Percentiles rank a stretch among this genome's conserved stretches.
Conservation (phyloP, 2,329 filamentous ascomycete genomes). For the Fusarium musae region DNA sequence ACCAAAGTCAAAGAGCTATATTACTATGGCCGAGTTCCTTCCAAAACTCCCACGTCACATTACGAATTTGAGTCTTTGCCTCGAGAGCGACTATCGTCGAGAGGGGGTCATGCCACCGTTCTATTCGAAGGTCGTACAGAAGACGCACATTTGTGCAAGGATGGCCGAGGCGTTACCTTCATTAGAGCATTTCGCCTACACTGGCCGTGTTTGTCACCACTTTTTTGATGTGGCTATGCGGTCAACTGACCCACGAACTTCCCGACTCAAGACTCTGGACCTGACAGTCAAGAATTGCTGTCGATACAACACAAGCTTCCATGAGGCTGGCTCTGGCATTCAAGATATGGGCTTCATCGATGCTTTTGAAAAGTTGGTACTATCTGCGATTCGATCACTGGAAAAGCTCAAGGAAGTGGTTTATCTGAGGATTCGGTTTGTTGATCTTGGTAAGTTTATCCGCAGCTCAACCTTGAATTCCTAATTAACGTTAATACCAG, state of each 20-base stretch:
- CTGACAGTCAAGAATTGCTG: slow-evolving; percentile 81
- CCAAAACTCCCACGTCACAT: slow-evolving; percentile 67
- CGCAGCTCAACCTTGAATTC: not conserved
- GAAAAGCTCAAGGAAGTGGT: slow-evolving; percentile 68
- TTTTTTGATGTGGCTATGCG: slow-evolving; percentile 71
- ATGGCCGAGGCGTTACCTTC: slow-evolving; percentile 70
- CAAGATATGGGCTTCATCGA: slow-evolving; percentile 78
- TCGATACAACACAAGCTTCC: slow-evolving; percentile 63
- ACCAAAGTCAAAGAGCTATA: slow-evolving; percentile 78
- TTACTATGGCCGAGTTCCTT: slow-evolving; percentile 74
- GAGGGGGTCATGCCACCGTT: slow-evolving; percentile 70
- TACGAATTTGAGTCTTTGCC: slow-evolving; percentile 72
- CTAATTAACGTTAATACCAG: slow-evolving; percentile 52
- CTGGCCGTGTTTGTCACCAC: slow-evolving; percentile 75
- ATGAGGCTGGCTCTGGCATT: slow-evolving; percentile 75
- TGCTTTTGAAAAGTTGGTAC: slow-evolving; percentile 75
- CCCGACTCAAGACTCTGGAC: slow-evolving; percentile 72
- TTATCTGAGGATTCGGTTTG: slow-evolving; percentile 77
- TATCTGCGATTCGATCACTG: slow-evolving; percentile 71
- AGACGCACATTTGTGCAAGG: slow-evolving; percentile 72
- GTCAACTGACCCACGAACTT: slow-evolving; percentile 59
- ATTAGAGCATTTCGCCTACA: slow-evolving; percentile 77
- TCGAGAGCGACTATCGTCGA: slow-evolving; percentile 78
- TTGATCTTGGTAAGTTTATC: slow-evolving; percentile 70
- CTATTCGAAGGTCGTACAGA: slow-evolving; percentile 68